Evolutionary conservation across 495 filamentous ascomycete species (phyloP).

Genomic region (Penicillium canescens): DNA sequence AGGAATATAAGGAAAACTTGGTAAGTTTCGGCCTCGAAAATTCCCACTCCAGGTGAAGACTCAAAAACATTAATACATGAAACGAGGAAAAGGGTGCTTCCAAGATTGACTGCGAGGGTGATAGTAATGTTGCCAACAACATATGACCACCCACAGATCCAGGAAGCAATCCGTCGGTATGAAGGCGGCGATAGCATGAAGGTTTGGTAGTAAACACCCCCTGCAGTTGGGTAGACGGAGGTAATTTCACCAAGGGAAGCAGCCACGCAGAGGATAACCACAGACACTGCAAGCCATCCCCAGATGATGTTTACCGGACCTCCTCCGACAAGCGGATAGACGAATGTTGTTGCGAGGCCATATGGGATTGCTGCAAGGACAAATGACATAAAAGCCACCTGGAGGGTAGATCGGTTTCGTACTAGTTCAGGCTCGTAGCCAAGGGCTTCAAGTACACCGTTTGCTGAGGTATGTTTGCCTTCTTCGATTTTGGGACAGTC

Average conservation of each 20-base stretch:
- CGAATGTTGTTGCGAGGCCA: conserved; percentile 62
- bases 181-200: conserved; percentile 50
- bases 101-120: conserved; percentile 37
- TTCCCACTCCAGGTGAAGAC: conserved; percentile 36
- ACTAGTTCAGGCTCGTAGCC: conserved; percentile 57
- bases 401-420: conserved; percentile 48
- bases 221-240: conserved; percentile 63
- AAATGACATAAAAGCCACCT: conserved; percentile 35
- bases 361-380: conserved; percentile 56
- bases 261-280: conserved; percentile 64
- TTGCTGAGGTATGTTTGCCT: conserved; percentile 15
- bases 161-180: conserved; percentile 59
- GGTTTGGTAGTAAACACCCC: conserved; percentile 68
- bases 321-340: conserved; percentile 59
- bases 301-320: conserved; percentile 62
- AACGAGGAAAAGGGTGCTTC: conserved; percentile 23
- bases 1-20: conserved; percentile 59
- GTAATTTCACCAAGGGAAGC: conserved; percentile 67
- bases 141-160: conserved; percentile 69
- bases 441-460: conserved; percentile 34
- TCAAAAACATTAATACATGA: conserved; percentile 30
- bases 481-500: conserved; percentile 8
- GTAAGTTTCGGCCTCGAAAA: conserved; percentile 19
- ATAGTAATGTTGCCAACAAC: conserved; percentile 62
- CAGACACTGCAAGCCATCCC: conserved; percentile 62